A percentile compares a stretch with the other conserved stretches of the same genome.
Evolutionary conservation across 768 basidiomycete species (phyloP).

Genomic region (Collybiopsis confluens): DNA sequence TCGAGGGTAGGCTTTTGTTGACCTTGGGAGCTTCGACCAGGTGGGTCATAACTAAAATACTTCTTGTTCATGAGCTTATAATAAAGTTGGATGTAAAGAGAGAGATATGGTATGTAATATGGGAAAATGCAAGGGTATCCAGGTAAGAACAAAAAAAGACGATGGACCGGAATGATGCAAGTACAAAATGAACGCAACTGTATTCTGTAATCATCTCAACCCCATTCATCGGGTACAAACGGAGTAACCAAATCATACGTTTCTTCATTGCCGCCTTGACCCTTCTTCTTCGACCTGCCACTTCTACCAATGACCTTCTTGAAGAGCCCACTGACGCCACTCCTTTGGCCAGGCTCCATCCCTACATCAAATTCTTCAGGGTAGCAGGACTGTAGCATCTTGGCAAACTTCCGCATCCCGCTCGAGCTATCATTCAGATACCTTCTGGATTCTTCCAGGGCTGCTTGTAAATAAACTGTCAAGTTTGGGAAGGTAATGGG

Average conservation of each 20-base stretch:
- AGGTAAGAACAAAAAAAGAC: neutral
- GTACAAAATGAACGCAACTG: no score
- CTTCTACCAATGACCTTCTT: slow-evolving; percentile 57
- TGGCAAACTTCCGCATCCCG: slow-evolving; percentile 63
- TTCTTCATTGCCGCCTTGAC: slow-evolving; percentile 64
- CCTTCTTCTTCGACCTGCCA: slow-evolving; percentile 38
- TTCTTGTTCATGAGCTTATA: no score
- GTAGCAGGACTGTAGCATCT: slow-evolving; percentile 65
- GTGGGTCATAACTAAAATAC: no score
- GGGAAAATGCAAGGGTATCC: neutral
- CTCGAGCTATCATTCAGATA: slow-evolving; percentile 56
- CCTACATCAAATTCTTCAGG: slow-evolving; percentile 31
- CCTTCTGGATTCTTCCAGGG: slow-evolving; percentile 62
- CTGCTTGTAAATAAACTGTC: slow-evolving; percentile 70
- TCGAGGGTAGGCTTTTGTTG: no score
- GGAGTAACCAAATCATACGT: slow-evolving; percentile 81
- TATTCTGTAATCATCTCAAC: slow-evolving; percentile 29
- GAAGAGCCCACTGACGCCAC: slow-evolving; percentile 49
- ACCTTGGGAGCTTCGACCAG: no score
- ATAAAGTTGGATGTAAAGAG: neutral
- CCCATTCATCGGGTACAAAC: slow-evolving; percentile 75
- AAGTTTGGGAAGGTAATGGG: slow-evolving; percentile 75
- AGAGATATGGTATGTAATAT: neutral
- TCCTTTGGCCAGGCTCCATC: slow-evolving; percentile 30
- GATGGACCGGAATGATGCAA: neutral